Base-by-base conservation (phyloP, 2,329 filamentous ascomycete genomes). In the Diplodia corticola region DNA sequence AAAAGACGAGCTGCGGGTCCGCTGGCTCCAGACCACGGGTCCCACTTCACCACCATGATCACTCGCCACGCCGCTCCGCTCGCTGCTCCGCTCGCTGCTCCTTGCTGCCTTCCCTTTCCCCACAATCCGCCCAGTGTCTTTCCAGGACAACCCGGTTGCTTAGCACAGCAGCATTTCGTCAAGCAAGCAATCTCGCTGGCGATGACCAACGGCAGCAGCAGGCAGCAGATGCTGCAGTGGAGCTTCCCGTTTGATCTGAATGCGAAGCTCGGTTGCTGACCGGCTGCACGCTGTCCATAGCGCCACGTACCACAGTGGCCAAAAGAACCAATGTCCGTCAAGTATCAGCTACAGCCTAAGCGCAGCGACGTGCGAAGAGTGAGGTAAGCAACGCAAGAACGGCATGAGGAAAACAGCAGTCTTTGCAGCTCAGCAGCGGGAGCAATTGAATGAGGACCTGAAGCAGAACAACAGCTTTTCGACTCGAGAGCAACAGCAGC, bases 271-370 rank as follows among this genome's bases (percentile, higher is more conserved):
- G 40, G 44, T n/a, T 61, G 57, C 57, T 61, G 44, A 35, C 44
- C 37, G 57, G 57, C 57, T 61, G 57, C 57, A 48, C 48, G 57
- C 40, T 35, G 57, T 49, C 37, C 37, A 12, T 49, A 49, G 44
- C 40, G 57, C 57, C 57, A 49, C 40, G 40, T 44, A 61, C 24
- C 40, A 35, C 44, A 30, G 22, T 5, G 4, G 35, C 54, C 35
- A n/a, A 24, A 22, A 15, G 33, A 12, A 33, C 54, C 20, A 35
- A 9, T 49, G 26, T 22, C n/a, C 44, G 40, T 44, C 35, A 61
- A 35, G 57, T 49, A 20, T n/a, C 30, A 54, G 17, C 35, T 57
- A 57, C 53, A 26, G 28, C 30, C 17, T 15, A 28, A 35, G 33
- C 33, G 33, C 33, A 10, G 24, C n/a, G 17, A 28, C 50, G 50